Evolutionary conservation across 2,329 filamentous ascomycete genomes (phyloP), one percentile per base, ranked within the genome.

Genomic region (Chaetomium sp.): DNA sequence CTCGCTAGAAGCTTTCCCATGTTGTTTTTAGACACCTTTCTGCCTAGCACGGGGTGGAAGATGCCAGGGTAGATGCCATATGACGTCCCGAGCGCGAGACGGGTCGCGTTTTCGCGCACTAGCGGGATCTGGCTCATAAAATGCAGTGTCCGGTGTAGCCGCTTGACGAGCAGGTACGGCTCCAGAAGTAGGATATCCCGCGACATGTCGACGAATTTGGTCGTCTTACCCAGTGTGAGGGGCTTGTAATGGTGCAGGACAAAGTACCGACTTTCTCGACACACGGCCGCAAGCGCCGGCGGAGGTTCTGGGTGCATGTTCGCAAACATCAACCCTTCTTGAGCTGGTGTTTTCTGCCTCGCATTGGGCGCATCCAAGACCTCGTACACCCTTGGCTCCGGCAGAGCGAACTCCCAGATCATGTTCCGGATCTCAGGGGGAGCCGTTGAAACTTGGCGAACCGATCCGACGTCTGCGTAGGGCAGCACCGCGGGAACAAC

Each of bases 101-200:
- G 74, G 33, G 74, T 77, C 51, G 78, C 74, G 64, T 74, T 75
- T 60, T 80, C 77, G 31, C 78, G 75, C 35, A 82, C 72, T 5
- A 79, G 74, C 21, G 80, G 76, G 55, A 82, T 78, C 71, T 81
- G 79, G 69, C 78, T 78, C 70, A 82, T 77, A 57, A 82, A 78
- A 33, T 79, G 77, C 53, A 82, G 72, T 19, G 80, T 78, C 50
- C 80, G 80, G 65, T 81, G 75, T 23, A 82, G 74, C 57, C 79
- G 75, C 72, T 81, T 79, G 68, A 81, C 78, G 57, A 81, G 78
- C 9, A 82, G 73, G 68, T 81, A 82, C 1, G 80, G 80, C 67
- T 82, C 80, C 38, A 82, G 76, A 27, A 82, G 72, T 38, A 82
- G 72, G 45, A 82, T 77, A 65, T 82, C 80, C 38, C 80, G 77